phyloP scores from a whole-genome alignment of 352 stramenopile species.

The Globisporangium megalacanthum region DNA sequence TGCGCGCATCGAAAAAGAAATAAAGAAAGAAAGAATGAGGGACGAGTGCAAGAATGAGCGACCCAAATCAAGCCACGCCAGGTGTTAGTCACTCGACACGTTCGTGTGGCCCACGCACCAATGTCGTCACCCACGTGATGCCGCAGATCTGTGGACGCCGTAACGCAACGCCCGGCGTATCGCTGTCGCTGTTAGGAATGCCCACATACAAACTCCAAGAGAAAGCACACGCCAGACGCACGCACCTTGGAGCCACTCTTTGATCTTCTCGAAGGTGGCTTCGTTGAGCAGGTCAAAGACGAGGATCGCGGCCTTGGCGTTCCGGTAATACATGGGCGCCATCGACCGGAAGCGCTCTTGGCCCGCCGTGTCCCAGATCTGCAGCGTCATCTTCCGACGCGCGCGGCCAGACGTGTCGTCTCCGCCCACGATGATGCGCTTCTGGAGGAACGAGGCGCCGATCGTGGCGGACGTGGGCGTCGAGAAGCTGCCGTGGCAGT shows the following conservation, averaged over 20 bases:
- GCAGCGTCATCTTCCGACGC: constrained; percentile 78
- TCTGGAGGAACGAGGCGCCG: constrained; percentile 84
- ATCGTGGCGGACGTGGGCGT: constrained; percentile 83
- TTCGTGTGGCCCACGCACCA: constrained; percentile 10
- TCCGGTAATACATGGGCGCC: constrained; percentile 89
- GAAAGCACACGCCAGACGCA: neutral
- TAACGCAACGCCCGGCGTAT: constrained; percentile 4
- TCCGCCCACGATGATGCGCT: constrained; percentile 68
- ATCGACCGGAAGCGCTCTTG: constrained; percentile 83
- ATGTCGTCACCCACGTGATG: constrained; percentile 78
- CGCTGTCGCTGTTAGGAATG: neutral
- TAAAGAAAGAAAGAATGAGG: neutral
- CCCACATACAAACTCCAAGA: neutral
- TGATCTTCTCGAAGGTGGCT: constrained; percentile 81
- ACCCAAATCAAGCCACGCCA: neutral
- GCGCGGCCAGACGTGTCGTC: constrained; percentile 18
- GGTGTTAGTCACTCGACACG: no score
- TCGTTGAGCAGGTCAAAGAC: constrained; percentile 81
- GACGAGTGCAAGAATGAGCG: neutral
- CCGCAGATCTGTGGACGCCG: constrained; percentile 43
- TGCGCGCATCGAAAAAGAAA: neutral
- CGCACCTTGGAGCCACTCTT: constrained; percentile 78
- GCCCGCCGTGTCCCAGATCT: constrained; percentile 84
- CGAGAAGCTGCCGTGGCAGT: constrained; percentile 82
- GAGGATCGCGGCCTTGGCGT: constrained; percentile 83